Conservation (phyloP, 2,329 filamentous ascomycete species). For the Lomentospora prolificans region DNA sequence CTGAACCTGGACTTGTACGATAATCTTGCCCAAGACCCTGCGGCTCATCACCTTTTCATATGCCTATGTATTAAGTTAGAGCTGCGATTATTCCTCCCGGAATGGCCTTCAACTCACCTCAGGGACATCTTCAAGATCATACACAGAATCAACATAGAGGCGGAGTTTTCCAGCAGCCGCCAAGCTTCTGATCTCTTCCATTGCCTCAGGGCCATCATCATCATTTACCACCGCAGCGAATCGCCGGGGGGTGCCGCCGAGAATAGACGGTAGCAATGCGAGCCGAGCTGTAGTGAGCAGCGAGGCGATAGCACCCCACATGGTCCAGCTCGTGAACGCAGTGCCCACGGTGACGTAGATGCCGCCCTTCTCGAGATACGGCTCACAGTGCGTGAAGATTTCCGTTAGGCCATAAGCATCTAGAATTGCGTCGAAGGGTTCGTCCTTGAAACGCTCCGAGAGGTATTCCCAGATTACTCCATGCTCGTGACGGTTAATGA, state of each 20-base stretch:
- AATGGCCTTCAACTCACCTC: neutral
- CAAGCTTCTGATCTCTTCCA: neutral
- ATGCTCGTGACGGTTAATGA: neutral
- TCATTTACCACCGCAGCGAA: neutral
- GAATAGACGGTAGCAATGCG: neutral
- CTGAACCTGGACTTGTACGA: neutral
- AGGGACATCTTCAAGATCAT: neutral
- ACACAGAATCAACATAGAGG: neutral
- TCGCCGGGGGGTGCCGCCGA: neutral
- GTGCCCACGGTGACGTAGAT: neutral
- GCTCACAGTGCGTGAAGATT: neutral
- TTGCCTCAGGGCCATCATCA: neutral
- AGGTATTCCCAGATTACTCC: neutral
- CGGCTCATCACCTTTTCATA: neutral
- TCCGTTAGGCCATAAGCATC: neutral
- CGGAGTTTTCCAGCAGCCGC: neutral
- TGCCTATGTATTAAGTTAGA: neutral
- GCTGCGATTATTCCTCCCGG: neutral
- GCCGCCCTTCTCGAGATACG: neutral
- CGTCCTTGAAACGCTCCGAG: neutral
- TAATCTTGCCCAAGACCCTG: neutral
- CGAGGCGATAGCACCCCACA: neutral
- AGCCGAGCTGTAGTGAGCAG: neutral
- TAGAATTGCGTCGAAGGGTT: neutral
- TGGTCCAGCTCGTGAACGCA: neutral